Base-by-base conservation (phyloP, 768 basidiomycete species). In the Panus rudis region DNA sequence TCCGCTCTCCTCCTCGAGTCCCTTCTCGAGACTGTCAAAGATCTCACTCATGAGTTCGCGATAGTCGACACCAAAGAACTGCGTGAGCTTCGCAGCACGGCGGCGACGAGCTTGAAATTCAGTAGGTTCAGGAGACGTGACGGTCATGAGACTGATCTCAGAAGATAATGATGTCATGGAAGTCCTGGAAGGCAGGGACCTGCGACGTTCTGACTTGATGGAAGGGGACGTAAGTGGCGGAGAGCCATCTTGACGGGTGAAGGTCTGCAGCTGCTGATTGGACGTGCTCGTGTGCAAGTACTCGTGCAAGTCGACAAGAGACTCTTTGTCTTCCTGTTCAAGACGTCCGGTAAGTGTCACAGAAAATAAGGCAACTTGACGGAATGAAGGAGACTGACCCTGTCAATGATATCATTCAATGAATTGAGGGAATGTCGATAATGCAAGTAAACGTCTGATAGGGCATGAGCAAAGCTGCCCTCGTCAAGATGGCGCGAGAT, bases 11-110 rank as follows among this genome's bases (percentile, higher is more conserved):
- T 84, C 77, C 54, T 83, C 76, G 38, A 92, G 65, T 56, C 57
- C 86, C 69, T 65, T 74, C 62, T 90, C 88, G 53, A 92, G 82
- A 40, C 83, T 88, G 51, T 88, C 84, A 50, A 92, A 62, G 24
- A 92, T 75, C 56, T 90, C 84, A 28, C 68, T 71, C 42, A 91
- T 79, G 43, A 91, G 64, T 42, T 85, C 84, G 21, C 78, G 73
- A 60, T 92, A 90, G 59, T 88, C 75, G 31, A 90, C 89, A 19
- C 88, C 88, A 63, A 92, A 92, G 71, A 91, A 91, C 63, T 82
- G 73, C 21, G 84, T 82, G 47, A 92, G 71, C 68, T 92, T 92
- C 48, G 88, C 87, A 4, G 87, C 88, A 45, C 81, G 70, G 31
- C 78, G 68, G 41, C 89, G 70, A 37, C 87, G 79, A 43, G 72